These are phyloP conservation scores for Mortierella sp. DNA, from an alignment of 371 early-diverging fungal species.

Conservation along the genomic window DNA sequence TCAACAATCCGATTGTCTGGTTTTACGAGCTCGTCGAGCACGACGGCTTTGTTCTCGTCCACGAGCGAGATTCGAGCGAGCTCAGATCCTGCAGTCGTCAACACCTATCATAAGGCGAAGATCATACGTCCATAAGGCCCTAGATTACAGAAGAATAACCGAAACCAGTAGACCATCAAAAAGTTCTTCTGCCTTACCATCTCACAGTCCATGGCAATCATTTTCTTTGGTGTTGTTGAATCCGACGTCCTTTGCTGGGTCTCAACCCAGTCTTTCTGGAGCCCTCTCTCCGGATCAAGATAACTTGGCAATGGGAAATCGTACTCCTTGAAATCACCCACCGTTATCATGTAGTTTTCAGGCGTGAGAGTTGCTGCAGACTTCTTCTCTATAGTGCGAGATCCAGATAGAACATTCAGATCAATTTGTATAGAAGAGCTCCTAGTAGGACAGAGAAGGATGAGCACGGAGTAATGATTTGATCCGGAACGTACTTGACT, in stretches of 20 bases:
- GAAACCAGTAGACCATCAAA: neutral
- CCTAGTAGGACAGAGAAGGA: too few species aligned
- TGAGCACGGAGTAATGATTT: neutral
- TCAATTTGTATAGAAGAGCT: too few species aligned
- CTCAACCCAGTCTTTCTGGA: constrained; percentile 67
- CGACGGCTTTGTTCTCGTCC: constrained; percentile 59
- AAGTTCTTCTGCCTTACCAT: constrained; percentile 62
- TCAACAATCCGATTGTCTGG: constrained; percentile 74
- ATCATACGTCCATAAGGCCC: neutral
- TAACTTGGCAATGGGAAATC: constrained; percentile 67
- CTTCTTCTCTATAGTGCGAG: neutral
- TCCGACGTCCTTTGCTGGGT: constrained; percentile 9
- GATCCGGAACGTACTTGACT: constrained; percentile 2
- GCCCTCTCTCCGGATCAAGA: constrained; percentile 44
- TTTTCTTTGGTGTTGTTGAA: constrained; percentile 23
- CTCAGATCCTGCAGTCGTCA: constrained; percentile 72
- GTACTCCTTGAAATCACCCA: constrained; percentile 56
- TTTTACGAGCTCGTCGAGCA: constrained; percentile 79
- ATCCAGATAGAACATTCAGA: too few species aligned
- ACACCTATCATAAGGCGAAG: constrained; percentile 54
- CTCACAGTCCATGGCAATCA: constrained; percentile 86
- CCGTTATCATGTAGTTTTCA: constrained; percentile 59
- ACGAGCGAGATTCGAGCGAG: constrained; percentile 78
- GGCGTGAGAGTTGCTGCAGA: constrained; percentile 5
- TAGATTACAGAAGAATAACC: neutral